phyloP scores from a whole-genome alignment of 768 basidiomycete genomes.

The Mycena vitilis region DNA sequence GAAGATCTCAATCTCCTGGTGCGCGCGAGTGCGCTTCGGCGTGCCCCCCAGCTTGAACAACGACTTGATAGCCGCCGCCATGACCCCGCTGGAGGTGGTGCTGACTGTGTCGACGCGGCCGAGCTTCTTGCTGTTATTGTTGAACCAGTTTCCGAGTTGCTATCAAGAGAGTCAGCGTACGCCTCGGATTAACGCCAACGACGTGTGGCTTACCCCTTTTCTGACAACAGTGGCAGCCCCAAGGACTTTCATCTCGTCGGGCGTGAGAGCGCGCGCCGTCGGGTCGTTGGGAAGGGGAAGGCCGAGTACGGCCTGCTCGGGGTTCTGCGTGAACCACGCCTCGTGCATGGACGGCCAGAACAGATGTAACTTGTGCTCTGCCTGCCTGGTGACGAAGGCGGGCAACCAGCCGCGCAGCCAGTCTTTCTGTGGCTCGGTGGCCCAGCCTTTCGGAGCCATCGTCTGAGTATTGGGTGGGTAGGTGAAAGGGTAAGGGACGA shows the following conservation, averaged over 20 bases:
- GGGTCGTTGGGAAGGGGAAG: neutral
- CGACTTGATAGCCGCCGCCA: no score
- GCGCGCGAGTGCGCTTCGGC: neutral
- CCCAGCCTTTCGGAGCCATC: constrained; percentile 9
- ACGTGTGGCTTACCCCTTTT: neutral
- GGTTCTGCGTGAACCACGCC: neutral
- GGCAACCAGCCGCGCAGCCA: neutral
- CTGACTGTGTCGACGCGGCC: neutral
- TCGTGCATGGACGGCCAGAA: constrained; percentile 12
- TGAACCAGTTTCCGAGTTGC: constrained; percentile 16
- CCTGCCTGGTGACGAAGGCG: constrained; percentile 13
- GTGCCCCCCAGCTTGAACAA: neutral
- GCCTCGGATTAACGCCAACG: neutral
- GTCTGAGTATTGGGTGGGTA: neutral
- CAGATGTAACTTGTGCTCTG: neutral
- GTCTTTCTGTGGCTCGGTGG: neutral
- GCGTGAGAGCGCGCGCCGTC: neutral
- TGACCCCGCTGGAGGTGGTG: neutral
- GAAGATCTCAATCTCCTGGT: neutral
- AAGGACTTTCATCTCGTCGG: neutral
- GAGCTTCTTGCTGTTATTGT: neutral
- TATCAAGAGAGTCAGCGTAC: neutral
- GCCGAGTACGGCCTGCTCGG: neutral
- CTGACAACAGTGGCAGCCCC: neutral
- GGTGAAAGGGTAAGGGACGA: neutral